Evolutionary conservation across 768 basidiomycete species (phyloP), one percentile per base, ranked within the genome.

Genomic region (Mycena alexandri): DNA sequence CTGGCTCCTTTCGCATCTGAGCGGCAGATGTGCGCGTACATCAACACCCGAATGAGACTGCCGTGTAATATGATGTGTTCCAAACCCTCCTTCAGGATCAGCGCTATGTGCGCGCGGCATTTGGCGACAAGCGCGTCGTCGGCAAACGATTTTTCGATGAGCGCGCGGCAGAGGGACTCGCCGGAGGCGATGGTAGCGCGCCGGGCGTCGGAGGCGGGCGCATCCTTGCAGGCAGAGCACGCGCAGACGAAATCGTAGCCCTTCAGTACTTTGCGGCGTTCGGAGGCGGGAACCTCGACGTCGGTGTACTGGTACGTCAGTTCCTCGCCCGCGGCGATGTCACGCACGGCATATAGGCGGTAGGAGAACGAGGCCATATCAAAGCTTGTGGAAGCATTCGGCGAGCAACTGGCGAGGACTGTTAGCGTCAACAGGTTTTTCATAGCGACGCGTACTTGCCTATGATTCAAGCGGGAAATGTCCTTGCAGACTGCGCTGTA

Each of bases 401-500:
- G 75, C 16, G 48, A 70, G 25, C 68, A 70, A 44, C 68, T 70
- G 29, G 29, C 29, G 29, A 29, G 29, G 29, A 29, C 29, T 29
- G 29, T 29, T 29, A 29, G 6, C 29, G 29, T 29, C 29, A 29
- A 3, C 29, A 3, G 29, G n/a, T n/a, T n/a, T n/a, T 29, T 29
- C 29, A 29, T 29, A 29, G 29, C 29, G 29, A 29, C n/a, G 16
- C 3, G 1, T 12, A 29, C 62, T 13, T 22, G 79, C 81, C 81
- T 81, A 59, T 82, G 81, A 50, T 81, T 83, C 50, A 81, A 71
- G 24, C 80, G 78, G n/a, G 79, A 79, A 53, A 79, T 72, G 10
- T 71, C 63, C 16, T 75, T 75, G 66, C 74, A 78, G 4, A 77
- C 73, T 17, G 73, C 78, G n/a, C 66, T 67, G 64, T 79, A 78